phyloP scores from a whole-genome alignment of 2,329 filamentous ascomycete genomes.

The Penicillium sp. region DNA sequence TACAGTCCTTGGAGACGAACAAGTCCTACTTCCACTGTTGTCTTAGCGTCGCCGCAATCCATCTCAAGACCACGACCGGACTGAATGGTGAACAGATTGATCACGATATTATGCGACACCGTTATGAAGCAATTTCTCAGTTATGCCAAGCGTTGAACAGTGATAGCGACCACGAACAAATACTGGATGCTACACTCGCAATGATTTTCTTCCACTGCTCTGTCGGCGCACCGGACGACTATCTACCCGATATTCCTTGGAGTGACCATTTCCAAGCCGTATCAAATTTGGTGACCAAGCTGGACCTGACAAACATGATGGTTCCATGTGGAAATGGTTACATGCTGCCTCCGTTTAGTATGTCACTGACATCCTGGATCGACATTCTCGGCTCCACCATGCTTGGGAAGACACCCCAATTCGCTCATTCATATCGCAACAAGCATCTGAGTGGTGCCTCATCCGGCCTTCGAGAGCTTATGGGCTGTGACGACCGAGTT shows the following conservation, averaged over 20 bases:
- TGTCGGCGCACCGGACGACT: conserved; percentile 84
- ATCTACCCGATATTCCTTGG: conserved; percentile 91
- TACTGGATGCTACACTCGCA: conserved; percentile 87
- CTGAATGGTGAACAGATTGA: conserved; percentile 76
- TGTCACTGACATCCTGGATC: conserved; percentile 89
- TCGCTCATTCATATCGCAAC: conserved; percentile 93
- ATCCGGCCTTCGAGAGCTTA: conserved; percentile 85
- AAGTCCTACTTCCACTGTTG: conserved; percentile 95
- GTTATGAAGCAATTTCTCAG: conserved; percentile 83
- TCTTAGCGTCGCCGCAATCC: conserved; percentile 88
- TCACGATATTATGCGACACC: conserved; percentile 89
- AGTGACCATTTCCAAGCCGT: conserved; percentile 95
- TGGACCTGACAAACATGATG: conserved; percentile 76
- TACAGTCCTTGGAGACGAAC: conserved; percentile 88
- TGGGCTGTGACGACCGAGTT: conserved; percentile 96
- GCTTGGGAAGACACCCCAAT: conserved; percentile 81
- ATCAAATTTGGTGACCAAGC: conserved; percentile 80
- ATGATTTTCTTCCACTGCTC: conserved; percentile 97
- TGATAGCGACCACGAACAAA: conserved; percentile 83
- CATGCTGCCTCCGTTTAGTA: conserved; percentile 82
- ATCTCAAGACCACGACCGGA: conserved; percentile 79
- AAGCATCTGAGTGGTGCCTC: conserved; percentile 74
- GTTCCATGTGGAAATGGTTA: conserved; percentile 65
- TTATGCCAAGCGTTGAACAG: conserved; percentile 80
- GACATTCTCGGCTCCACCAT: conserved; percentile 96